Conservation (phyloP, 768 basidiomycete species). For the Thelephora ganbajun region DNA sequence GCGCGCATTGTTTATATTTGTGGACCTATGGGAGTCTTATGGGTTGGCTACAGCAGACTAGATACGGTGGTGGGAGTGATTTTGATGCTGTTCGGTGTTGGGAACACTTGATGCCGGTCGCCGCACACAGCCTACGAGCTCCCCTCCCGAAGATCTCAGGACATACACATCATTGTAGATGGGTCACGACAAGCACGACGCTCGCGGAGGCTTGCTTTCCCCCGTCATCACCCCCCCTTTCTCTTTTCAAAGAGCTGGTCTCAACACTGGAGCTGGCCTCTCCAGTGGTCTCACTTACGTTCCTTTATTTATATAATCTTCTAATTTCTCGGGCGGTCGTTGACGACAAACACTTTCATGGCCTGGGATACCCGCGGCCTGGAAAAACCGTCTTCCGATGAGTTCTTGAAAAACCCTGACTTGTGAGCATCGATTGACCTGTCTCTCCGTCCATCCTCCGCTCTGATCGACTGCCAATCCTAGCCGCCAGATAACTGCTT, state of each 20-base stretch:
- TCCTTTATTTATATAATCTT: slow-evolving; percentile 1
- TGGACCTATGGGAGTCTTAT: too few relatives aligned
- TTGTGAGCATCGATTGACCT: slow-evolving; percentile 12
- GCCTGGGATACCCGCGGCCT: slow-evolving; percentile 1
- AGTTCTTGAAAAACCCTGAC: slow-evolving; percentile 20
- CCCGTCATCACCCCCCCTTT: slow-evolving; percentile 1
- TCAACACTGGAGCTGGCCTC: slow-evolving; percentile 11
- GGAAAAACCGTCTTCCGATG: slow-evolving; percentile 9
- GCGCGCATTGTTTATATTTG: too few relatives aligned
- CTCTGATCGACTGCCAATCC: not conserved
- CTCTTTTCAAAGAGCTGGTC: slow-evolving; percentile 13
- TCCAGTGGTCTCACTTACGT: slow-evolving; percentile 1
- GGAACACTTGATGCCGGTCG: not conserved
- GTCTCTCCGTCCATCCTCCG: not conserved
- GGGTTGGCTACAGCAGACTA: too few relatives aligned
- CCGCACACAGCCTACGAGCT: too few relatives aligned
- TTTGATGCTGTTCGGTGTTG: not conserved
- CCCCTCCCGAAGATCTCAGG: slow-evolving; percentile 1
- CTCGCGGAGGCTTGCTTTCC: not conserved
- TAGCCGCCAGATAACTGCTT: slow-evolving; percentile 24
- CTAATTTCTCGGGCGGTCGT: slow-evolving; percentile 1
- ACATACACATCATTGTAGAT: too few relatives aligned
- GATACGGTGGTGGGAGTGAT: too few relatives aligned
- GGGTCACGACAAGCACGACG: slow-evolving; percentile 1
- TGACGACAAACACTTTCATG: slow-evolving; percentile 3